Evolutionary conservation across 192 early-diverging fungal genomes (phyloP).

Genomic region (Backusella mclennaniae): DNA sequence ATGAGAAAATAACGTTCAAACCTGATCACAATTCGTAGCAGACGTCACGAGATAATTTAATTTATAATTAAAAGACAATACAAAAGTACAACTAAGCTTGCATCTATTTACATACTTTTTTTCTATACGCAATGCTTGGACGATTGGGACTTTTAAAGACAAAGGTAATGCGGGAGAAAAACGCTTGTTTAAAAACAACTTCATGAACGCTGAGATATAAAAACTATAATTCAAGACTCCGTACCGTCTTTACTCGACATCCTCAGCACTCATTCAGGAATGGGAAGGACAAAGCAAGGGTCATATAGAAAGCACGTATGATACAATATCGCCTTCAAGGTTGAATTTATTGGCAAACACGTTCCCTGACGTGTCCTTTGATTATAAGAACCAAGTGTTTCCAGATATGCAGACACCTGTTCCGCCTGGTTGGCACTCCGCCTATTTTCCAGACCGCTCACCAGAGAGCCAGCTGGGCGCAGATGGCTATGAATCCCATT

Average conservation of each 20-base stretch:
- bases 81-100: too few species aligned
- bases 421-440: conserved; percentile 74
- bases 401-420: conserved; percentile 49
- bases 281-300: neutral
- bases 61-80: too few species aligned
- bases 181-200: neutral
- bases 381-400: neutral
- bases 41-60: too few species aligned
- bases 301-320: neutral
- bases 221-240: neutral
- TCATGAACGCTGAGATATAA: neutral
- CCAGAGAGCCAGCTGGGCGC: conserved; percentile 62
- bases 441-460: conserved; percentile 75
- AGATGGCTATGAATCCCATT: conserved; percentile 80
- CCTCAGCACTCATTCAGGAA: neutral
- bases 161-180: neutral
- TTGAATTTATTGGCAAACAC: conserved; percentile 42
- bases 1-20: too few species aligned
- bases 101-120: too few species aligned
- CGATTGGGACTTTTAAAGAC: neutral
- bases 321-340: conserved; percentile 21
- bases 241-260: neutral
- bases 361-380: conserved; percentile 14
- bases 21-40: too few species aligned
- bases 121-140: neutral